Percentiles rank a stretch among this genome's conserved stretches.
Evolutionary conservation across 257 asterid species (phyloP).

Genomic region (Prunella vulgaris): DNA sequence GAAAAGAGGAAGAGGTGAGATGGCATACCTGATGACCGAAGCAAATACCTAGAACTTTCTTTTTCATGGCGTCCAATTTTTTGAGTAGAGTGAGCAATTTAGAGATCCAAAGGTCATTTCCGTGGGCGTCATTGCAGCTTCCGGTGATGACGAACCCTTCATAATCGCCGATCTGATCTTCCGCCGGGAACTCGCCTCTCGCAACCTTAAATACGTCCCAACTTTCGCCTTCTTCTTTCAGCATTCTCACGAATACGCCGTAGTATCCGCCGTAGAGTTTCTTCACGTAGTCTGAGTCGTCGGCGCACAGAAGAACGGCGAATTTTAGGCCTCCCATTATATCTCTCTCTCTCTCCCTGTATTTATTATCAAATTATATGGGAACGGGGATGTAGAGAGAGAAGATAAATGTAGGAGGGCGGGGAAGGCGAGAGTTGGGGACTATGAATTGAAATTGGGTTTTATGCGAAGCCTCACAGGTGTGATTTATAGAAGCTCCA

Average conservation of each 20-base stretch:
- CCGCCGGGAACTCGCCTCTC: conserved; percentile 71
- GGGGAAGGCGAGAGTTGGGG: conserved; percentile 3
- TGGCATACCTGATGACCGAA: conserved; percentile 78
- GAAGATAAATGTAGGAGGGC: conserved; percentile 17
- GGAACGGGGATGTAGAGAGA: neutral
- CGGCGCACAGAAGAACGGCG: conserved; percentile 80
- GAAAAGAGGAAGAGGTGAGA: neutral
- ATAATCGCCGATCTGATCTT: conserved; percentile 52
- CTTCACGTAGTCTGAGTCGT: conserved; percentile 89
- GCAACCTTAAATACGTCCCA: conserved; percentile 72
- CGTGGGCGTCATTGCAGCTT: conserved; percentile 89
- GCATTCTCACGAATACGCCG: conserved; percentile 79
- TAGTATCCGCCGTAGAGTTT: conserved; percentile 79
- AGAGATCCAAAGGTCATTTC: conserved; percentile 72
- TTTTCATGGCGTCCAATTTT: conserved; percentile 58
- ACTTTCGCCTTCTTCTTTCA: conserved; percentile 75
- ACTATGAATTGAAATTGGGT: conserved; percentile 10
- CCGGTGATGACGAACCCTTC: conserved; percentile 90
- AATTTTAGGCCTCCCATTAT: conserved; percentile 61
- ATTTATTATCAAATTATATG: neutral
- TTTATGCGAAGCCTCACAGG: neutral
- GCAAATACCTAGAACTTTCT: conserved; percentile 77
- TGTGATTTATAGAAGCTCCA: conserved; percentile 18
- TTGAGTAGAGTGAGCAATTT: conserved; percentile 46
- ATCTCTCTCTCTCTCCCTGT: conserved; percentile 14